Evolutionary conservation across 345 rosid species (phyloP), one percentile per base, ranked within the genome.

Genomic region (Leavenworthia alabamica): DNA sequence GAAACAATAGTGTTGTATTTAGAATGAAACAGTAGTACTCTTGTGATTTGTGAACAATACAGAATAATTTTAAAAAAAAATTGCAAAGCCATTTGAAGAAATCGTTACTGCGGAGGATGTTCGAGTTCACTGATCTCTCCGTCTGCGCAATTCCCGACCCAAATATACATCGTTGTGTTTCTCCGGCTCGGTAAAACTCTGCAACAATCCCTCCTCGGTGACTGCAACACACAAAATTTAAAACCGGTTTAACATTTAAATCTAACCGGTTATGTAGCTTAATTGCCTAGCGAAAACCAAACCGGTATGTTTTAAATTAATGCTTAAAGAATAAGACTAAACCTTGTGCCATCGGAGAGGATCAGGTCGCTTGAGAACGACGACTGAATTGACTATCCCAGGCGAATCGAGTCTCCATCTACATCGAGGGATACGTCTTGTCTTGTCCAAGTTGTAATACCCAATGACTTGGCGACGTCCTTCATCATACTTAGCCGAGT

Each of bases 171-270:
- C 9, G 77, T 64, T 27, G 79, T 44, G 48, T 76, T 58, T 65
- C 77, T 82, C 8, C 73, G 74, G 16, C 85, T 68, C 8, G 88
- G 91, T 37, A 92, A 61, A 39, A 89, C 73, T 74, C 89, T 81
- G 76, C 95, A 89, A 41, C 91, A 89, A 50, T 92, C 91, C 61
- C 90, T 85, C 53, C 90, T 87, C 0, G 88, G 87, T 37, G 93
- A 78, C 93, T 87, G 86, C 77, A 69, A 61, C 45, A 24, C 56
- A 27, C 8, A 39, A 5, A 5, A 6, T 44, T 66, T 16, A 32
- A 46, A 43, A 20, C 54, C 62, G 53, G 44, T 52, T 66, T 44
- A 17, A 2, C 1, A 35, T 43, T 10, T 31, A 6, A 53, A 4
- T 7, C 1, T 7, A 44, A 7, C 13, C 45, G 61, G 52, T 53